Conservation (phyloP, 495 filamentous ascomycete species). For the Astrothelium subdiscretum region DNA sequence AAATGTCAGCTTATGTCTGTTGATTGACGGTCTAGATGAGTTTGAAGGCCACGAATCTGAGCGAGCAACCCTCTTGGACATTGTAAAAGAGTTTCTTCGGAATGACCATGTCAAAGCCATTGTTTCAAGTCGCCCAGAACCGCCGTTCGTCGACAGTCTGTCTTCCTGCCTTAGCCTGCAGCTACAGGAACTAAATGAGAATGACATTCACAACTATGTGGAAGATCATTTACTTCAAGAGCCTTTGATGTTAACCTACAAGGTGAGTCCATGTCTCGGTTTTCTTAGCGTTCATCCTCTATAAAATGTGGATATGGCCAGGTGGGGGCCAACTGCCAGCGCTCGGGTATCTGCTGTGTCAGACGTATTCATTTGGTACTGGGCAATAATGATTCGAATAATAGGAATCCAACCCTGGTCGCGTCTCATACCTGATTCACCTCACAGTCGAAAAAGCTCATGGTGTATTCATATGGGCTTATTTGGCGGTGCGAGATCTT, state of each 20-base stretch:
- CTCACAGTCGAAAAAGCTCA: neutral
- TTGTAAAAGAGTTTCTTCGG: neutral
- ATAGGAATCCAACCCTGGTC: neutral
- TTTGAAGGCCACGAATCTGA: neutral
- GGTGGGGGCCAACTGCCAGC: neutral
- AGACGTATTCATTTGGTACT: neutral
- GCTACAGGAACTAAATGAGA: neutral
- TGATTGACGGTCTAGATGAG: neutral
- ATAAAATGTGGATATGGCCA: neutral
- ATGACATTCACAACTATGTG: neutral
- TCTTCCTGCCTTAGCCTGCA: neutral
- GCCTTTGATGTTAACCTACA: neutral
- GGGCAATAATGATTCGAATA: neutral
- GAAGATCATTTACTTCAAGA: neutral
- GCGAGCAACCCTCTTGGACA: neutral
- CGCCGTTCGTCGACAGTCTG: neutral
- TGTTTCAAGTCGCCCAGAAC: neutral
- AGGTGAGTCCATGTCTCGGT: neutral
- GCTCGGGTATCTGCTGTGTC: neutral
- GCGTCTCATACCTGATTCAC: neutral
- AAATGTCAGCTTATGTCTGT: neutral
- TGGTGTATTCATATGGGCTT: neutral
- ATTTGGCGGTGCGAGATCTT: neutral
- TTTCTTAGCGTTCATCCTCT: neutral
- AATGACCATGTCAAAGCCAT: neutral